Base-by-base conservation (phyloP, 1,284 basidiomycete species). In the Xerocomus minutiporus region DNA sequence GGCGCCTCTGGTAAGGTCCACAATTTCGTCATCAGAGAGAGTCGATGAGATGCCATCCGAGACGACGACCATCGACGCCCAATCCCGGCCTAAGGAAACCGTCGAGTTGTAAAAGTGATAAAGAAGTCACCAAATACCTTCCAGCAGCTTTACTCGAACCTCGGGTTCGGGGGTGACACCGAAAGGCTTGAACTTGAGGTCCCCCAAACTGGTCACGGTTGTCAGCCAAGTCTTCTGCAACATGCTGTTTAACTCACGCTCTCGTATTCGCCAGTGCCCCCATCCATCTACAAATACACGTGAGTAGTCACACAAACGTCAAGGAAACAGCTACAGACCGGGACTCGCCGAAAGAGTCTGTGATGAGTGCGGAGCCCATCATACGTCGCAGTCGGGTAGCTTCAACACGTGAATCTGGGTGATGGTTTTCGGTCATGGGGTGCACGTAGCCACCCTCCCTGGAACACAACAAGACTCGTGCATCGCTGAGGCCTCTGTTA, bases 131-230 rank as follows among this genome's bases (percentile, higher is more conserved):
- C 17, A 41, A 72, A 57, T 51, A 88, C 91, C 90, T 60, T 86
- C 75, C 12, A 98, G 70, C 1, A 97, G 74, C 61, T 85, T 86
- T 29, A 86, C 83, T 48, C 82, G 77, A n/a, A 98, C 84, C 66
- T 97, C 92, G 4, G 97, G 96, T 70, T 99, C 96, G 29, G 91
- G 88, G 1, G 96, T 98, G 5, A 99, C 91, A 0, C 94, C 95
- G 55, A 88, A 88, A 31, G 80, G 82, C 68, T 97, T 98, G 76
- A 84, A 98, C 56, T 85, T 82, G 32, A 93, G 80, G 66, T 99
- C 97, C 31, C 96, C 96, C 50, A 99, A 80, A 53, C 91, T 93
- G 59, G 26, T 44, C 17, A 20, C 20, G 29, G 42, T 9, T 12
- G 46, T 61, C 34, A 58, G 50, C 29, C 28, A 56, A 42, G 26